phyloP scores from a whole-genome alignment of 2,329 filamentous ascomycete genomes.

The Nothopassalora personata region DNA sequence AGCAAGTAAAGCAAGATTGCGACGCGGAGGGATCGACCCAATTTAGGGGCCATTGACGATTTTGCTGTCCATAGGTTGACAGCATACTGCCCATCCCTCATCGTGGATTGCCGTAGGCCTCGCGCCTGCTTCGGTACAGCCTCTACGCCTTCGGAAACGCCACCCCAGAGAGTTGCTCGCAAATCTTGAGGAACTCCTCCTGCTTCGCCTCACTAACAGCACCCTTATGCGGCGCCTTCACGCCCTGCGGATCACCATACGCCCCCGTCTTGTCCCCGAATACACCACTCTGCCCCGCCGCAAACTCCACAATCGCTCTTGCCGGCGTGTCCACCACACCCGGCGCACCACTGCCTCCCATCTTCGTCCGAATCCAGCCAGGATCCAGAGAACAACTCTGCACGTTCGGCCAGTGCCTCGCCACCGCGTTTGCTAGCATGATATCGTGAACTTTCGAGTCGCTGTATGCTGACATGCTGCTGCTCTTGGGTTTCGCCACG shows the following conservation, averaged over 20 bases:
- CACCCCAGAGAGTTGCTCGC: slow-evolving; percentile 34
- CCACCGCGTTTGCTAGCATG: slow-evolving; percentile 52
- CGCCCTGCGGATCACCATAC: slow-evolving; percentile 25
- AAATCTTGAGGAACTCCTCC: slow-evolving; percentile 41
- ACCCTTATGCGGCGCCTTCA: slow-evolving; percentile 24
- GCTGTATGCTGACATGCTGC: slow-evolving; percentile 12
- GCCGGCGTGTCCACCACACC: slow-evolving; percentile 46
- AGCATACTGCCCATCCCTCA: too few relatives aligned
- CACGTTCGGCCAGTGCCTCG: slow-evolving; percentile 42
- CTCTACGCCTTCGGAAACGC: slow-evolving; percentile 22
- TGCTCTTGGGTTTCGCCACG: slow-evolving; percentile 35
- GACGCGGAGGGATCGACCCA: too few relatives aligned
- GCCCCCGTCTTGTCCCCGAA: slow-evolving; percentile 40
- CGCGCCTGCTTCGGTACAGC: background rate
- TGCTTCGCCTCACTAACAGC: slow-evolving; percentile 40
- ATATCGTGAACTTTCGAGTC: slow-evolving; percentile 50
- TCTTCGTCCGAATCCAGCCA: slow-evolving; percentile 43
- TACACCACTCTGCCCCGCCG: slow-evolving; percentile 35
- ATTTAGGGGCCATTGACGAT: too few relatives aligned
- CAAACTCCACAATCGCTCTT: slow-evolving; percentile 46
- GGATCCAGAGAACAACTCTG: slow-evolving; percentile 46
- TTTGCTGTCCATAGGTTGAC: too few relatives aligned
- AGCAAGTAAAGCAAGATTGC: too few relatives aligned
- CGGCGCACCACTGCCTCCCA: slow-evolving; percentile 42
- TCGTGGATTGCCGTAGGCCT: too few relatives aligned